Evolutionary conservation across 1,284 basidiomycete species (phyloP), one percentile per base, ranked within the genome.

Genomic region (Inonotus hispidus): DNA sequence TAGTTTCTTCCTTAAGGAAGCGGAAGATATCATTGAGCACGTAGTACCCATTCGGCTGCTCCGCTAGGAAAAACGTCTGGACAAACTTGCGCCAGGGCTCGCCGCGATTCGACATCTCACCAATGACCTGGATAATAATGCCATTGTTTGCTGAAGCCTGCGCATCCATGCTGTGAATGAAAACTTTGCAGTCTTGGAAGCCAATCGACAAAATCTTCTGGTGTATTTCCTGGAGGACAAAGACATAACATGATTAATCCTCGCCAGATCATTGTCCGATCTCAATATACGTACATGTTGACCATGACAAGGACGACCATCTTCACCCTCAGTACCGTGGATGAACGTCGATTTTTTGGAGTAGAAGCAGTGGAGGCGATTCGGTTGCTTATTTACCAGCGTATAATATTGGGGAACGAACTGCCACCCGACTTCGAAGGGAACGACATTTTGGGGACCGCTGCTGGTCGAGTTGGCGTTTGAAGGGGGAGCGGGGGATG

Each of bases 21-120:
- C 96, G 90, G 88, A 99, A 99, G 78, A 99, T 98, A 78, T 99
- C 97, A 77, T 99, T 99, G 74, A 99, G 87, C 64, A 99, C 97
- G 75, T 95, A 99, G 81, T 98, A 99, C 53, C 97, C 97, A 70
- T 96, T 97, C 45, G 95, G 93, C 77, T 99, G 97, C 75, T 98
- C 93, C 53, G 97, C 97, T 60, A 99, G 88, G 90, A 99, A 99
- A 80, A 99, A 99, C 14, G 96, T 98, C 79, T 99, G 97, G 23
- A 94, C 94, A 71, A 99, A 99, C 79, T 98, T 98, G 71, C 90
- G 88, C 97, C 97, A 99, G 2, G 92, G 82, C 64, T 91, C 88
- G 63, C 85, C 84, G 70, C 87, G 85, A 76, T 97, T 97, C 64
- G 92, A 94, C 88, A 99, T 94, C 78, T 99, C 96, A 67, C 97